Evolutionary conservation across 1,284 basidiomycete species (phyloP).

Genomic region (Kwoniella shivajii): DNA sequence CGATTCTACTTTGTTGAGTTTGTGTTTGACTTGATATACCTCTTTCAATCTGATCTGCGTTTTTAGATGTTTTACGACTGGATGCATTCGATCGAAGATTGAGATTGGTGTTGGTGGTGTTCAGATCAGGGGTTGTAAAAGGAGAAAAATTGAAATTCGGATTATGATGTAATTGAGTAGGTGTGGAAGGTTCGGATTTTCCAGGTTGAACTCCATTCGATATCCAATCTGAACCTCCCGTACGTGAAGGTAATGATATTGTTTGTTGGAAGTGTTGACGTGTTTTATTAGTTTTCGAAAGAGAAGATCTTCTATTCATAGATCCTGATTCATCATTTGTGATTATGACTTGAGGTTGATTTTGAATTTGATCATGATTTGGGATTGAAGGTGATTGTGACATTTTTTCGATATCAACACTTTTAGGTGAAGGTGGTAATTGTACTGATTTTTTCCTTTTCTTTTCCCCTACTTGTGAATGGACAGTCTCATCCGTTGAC

Average conservation of each 20-base stretch:
- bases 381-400: background rate
- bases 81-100: too few relatives aligned
- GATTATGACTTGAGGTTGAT: too few relatives aligned
- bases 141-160: background rate
- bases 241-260: background rate
- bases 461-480: background rate
- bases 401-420: background rate
- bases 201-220: background rate
- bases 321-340: too few relatives aligned
- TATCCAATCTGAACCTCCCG: background rate
- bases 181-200: background rate
- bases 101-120: too few relatives aligned
- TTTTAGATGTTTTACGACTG: background rate
- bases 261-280: background rate
- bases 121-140: background rate
- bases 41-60: too few relatives aligned
- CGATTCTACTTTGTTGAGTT: too few relatives aligned
- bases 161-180: background rate
- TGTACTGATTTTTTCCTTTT: slow-evolving; percentile 5
- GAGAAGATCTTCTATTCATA: background rate
- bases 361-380: background rate
- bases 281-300: background rate
- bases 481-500: slow-evolving; percentile 1
- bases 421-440: background rate
- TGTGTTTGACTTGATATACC: background rate